Conservation (phyloP, 306 rosid genomes). For the Crataegus laevigata region DNA sequence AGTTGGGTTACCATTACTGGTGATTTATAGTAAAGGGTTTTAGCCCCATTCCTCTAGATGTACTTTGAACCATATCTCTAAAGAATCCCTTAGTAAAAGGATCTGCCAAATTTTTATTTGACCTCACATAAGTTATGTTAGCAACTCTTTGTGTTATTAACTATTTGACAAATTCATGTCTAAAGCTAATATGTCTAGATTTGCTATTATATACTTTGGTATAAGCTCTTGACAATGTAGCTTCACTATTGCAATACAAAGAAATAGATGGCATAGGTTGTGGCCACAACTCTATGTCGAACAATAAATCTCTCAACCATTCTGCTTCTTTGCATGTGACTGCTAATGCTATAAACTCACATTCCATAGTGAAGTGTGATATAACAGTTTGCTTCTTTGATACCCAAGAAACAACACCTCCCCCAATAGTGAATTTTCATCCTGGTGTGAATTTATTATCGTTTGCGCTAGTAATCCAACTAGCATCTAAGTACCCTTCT, state of each 20-base stretch:
- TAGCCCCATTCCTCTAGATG: too few relatives aligned
- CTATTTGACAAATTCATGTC: background rate
- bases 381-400: background rate
- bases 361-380: background rate
- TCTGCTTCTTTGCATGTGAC: background rate
- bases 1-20: constrained; percentile 18
- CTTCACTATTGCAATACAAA: background rate
- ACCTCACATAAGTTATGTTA: background rate
- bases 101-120: too few relatives aligned
- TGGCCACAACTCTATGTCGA: background rate
- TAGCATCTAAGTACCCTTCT: too few relatives aligned
- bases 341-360: background rate
- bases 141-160: background rate
- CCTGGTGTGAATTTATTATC: too few relatives aligned
- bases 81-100: too few relatives aligned
- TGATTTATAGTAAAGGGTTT: background rate
- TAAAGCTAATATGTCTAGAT: background rate
- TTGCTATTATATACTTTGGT: background rate
- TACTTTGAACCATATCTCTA: too few relatives aligned
- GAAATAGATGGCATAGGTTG: background rate
- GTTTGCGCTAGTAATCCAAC: too few relatives aligned
- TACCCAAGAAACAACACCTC: too few relatives aligned
- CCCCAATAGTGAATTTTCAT: too few relatives aligned
- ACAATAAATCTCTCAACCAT: background rate
- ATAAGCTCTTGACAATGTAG: background rate